Evolutionary conservation across 1,284 basidiomycete species (phyloP).

Genomic region (Leccinum huronense): DNA sequence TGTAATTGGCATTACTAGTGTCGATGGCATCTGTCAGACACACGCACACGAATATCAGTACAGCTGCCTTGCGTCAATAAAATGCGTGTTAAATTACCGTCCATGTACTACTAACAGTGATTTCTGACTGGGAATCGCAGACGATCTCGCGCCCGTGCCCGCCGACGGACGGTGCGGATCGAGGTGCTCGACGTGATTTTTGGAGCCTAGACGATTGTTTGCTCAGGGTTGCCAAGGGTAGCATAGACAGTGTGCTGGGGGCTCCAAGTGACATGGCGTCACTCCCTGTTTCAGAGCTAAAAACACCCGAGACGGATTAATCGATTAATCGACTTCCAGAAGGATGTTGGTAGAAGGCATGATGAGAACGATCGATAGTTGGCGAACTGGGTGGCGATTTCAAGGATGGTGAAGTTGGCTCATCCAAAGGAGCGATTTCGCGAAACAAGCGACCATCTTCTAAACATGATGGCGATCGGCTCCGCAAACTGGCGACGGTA

Average conservation of each 20-base stretch:
- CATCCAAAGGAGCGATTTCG: slow-evolving; percentile 13
- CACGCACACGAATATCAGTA: neutral
- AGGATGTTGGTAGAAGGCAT: slow-evolving; percentile 18
- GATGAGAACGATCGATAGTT: neutral
- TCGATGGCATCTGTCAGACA: slow-evolving; percentile 12
- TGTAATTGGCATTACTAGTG: neutral
- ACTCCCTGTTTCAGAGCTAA: slow-evolving; percentile 29
- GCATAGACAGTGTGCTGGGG: slow-evolving; percentile 8
- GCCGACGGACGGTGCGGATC: neutral
- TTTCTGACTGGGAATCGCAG: slow-evolving; percentile 13
- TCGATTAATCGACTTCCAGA: slow-evolving; percentile 34
- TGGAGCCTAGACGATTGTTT: slow-evolving; percentile 18
- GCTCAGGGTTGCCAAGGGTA: slow-evolving; percentile 6
- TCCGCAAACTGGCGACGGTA: neutral
- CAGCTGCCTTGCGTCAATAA: neutral
- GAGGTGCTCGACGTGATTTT: slow-evolving; percentile 20
- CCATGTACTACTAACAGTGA: slow-evolving; percentile 14
- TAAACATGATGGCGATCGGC: slow-evolving; percentile 23
- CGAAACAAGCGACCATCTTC: slow-evolving; percentile 13
- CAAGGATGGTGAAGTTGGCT: slow-evolving; percentile 11
- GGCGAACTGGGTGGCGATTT: slow-evolving; percentile 24
- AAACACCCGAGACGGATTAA: slow-evolving; percentile 27
- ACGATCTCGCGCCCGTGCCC: neutral
- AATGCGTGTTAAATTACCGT: slow-evolving; percentile 16
- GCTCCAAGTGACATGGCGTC: slow-evolving; percentile 14